Base-by-base conservation (phyloP, 768 basidiomycete species). In the Jaapia argillacea region DNA sequence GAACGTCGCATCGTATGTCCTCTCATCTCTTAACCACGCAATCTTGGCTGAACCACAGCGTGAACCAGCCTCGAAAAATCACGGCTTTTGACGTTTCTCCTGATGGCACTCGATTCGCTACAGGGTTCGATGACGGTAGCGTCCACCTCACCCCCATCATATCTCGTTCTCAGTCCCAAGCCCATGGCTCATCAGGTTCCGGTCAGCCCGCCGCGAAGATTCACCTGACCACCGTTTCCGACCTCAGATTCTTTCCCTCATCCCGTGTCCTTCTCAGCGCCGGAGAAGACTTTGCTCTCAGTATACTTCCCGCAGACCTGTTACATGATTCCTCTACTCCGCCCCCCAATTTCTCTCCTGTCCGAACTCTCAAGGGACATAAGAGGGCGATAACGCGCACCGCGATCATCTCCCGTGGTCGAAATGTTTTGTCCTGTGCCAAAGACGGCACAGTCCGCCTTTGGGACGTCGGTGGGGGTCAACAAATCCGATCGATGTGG, bases 241-340 rank as follows among this genome's bases (percentile, higher is more conserved):
- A 70, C 18, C 58, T 81, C 22, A 68, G 65, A 35, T 82, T 81
- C 66, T 82, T 85, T 60, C 82, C 82, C 1, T 84, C 80, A 0
- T 79, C 74, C 7, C 67, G 78, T 31, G 85, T 88, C 13, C 64
- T 88, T 1, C 69, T 92, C 6, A 75, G 83, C 4, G 68, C 78
- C 0, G 77, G 81, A 1, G 72, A 73, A 4, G 85, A 88, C 56
- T 81, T 86, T 51, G 65, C 74, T 0, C 58, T 89, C 2, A 64
- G 74, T 21, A 71, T 92, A 46, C 73, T 82, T 42, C 74, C 84
- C 5, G 77, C 82, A 1, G 70, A 75, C 3, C n/a, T n/a, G n/a
- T n/a, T n/a, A n/a, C n/a, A n/a, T n/a, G n/a, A n/a, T n/a, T n/a
- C n/a, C n/a, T 67, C 69, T 25, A 57, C 49, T 6, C 13, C 24